Evolutionary conservation across 805 yeast species (phyloP).

Genomic region (Vanderwaltozyma yarrowii): DNA sequence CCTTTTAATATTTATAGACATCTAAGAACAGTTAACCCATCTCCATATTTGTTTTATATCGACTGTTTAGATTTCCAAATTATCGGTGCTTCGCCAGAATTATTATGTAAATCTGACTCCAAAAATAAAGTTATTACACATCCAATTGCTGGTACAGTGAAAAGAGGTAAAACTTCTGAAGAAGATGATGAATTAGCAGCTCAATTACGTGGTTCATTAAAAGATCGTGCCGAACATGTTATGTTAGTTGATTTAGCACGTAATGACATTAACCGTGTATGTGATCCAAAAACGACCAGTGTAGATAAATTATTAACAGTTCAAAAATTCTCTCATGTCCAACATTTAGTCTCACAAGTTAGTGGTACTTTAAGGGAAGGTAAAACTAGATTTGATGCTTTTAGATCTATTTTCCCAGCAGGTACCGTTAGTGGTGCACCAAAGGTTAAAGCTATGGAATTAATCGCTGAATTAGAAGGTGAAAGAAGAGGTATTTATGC

Average conservation of each 20-base stretch:
- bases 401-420: slow-evolving; percentile 96
- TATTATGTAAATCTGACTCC: slow-evolving; percentile 70
- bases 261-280: slow-evolving; percentile 91
- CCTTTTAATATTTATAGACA: slow-evolving; percentile 96
- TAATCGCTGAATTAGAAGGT: slow-evolving; percentile 78
- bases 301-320: slow-evolving; percentile 86
- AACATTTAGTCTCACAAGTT: slow-evolving; percentile 92
- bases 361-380: slow-evolving; percentile 80
- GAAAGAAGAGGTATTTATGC: slow-evolving; percentile 97
- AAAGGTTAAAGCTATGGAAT: slow-evolving; percentile 92
- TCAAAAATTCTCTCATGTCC: slow-evolving; percentile 92
- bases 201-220: slow-evolving; percentile 60
- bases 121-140: slow-evolving; percentile 77
- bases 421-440: slow-evolving; percentile 99
- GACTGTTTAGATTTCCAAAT: slow-evolving; percentile 88
- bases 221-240: slow-evolving; percentile 96
- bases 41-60: slow-evolving; percentile 91
- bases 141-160: slow-evolving; percentile 96
- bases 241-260: slow-evolving; percentile 98
- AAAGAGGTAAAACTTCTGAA: slow-evolving; percentile 79
- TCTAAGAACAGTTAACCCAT: slow-evolving; percentile 90
- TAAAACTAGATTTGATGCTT: slow-evolving; percentile 90
- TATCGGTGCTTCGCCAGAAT: slow-evolving; percentile 96
- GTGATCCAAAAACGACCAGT: slow-evolving; percentile 71
- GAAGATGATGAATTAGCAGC: slow-evolving; percentile 83